Conservation (phyloP, 2,329 filamentous ascomycete genomes). For the Ceratocystis albifundus region DNA sequence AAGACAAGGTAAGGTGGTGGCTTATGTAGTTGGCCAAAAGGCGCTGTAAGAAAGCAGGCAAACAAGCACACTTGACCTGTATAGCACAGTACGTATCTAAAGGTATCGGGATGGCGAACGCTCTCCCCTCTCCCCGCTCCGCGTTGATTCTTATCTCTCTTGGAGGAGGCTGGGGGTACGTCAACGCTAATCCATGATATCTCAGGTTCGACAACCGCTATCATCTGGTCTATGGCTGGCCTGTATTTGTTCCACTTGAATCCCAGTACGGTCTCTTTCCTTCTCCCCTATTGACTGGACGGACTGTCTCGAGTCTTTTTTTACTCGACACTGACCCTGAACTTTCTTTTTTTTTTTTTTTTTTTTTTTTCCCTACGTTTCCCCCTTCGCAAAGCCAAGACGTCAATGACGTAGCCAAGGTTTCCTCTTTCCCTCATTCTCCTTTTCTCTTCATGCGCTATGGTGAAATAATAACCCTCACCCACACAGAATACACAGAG, state of each 20-base stretch:
- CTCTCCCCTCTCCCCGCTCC: neutral
- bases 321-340: neutral
- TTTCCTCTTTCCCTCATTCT: neutral
- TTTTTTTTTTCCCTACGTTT: no score
- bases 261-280: neutral
- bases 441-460: no score
- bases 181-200: neutral
- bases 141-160: neutral
- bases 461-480: neutral
- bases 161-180: neutral
- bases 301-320: neutral
- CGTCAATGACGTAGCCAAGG: neutral
- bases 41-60: neutral
- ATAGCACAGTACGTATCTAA: neutral
- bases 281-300: neutral
- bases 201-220: neutral
- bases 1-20: slow-evolving; percentile 2
- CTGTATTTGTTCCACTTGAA: no score
- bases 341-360: no score
- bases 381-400: neutral
- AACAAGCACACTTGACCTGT: neutral
- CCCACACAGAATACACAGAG: neutral
- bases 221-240: neutral
- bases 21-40: slow-evolving; percentile 1
- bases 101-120: neutral